A percentile compares a stretch with the other conserved stretches of the same genome.
Evolutionary conservation across 495 filamentous ascomycete genomes (phyloP).

Genomic region (Aspergillus ostianus): DNA sequence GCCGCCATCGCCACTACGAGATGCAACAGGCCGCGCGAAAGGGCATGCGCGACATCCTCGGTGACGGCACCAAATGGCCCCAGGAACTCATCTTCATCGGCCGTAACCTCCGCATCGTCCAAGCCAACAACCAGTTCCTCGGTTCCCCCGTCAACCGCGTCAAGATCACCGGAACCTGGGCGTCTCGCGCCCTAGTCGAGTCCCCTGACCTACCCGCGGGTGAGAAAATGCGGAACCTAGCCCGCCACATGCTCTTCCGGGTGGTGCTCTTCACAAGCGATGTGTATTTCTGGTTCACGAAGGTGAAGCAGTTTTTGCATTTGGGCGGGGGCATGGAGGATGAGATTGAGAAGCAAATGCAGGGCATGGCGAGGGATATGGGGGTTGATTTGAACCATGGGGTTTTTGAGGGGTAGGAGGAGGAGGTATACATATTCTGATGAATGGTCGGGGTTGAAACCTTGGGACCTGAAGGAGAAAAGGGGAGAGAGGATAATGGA

Average conservation of each 20-base stretch:
- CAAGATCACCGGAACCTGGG: slow-evolving; percentile 93
- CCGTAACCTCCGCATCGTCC: slow-evolving; percentile 90
- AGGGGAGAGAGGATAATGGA: too few species aligned
- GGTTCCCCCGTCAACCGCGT: slow-evolving; percentile 92
- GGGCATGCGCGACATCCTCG: slow-evolving; percentile 78
- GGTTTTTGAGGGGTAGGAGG: slow-evolving; percentile 75
- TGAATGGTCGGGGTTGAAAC: too few species aligned
- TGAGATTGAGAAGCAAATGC: slow-evolving; percentile 84
- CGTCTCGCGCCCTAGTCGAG: slow-evolving; percentile 72
- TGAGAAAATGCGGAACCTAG: slow-evolving; percentile 57
- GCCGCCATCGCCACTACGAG: slow-evolving; percentile 65
- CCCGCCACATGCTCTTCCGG: slow-evolving; percentile 75
- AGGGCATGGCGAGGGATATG: slow-evolving; percentile 81
- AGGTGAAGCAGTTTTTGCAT: slow-evolving; percentile 69
- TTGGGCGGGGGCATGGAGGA: slow-evolving; percentile 88
- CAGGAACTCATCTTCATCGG: slow-evolving; percentile 94
- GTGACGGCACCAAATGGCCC: slow-evolving; percentile 90
- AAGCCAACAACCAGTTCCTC: slow-evolving; percentile 77
- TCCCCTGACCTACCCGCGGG: slow-evolving; percentile 56
- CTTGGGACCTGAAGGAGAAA: too few species aligned
- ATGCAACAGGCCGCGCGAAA: slow-evolving; percentile 82
- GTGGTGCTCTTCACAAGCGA: slow-evolving; percentile 76
- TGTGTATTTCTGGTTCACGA: slow-evolving; percentile 77
- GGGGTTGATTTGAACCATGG: slow-evolving; percentile 86
- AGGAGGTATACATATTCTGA: too few species aligned